These are phyloP conservation scores for Fusarium udum DNA, from an alignment of 2,329 filamentous ascomycete genomes.

Conservation along the genomic window DNA sequence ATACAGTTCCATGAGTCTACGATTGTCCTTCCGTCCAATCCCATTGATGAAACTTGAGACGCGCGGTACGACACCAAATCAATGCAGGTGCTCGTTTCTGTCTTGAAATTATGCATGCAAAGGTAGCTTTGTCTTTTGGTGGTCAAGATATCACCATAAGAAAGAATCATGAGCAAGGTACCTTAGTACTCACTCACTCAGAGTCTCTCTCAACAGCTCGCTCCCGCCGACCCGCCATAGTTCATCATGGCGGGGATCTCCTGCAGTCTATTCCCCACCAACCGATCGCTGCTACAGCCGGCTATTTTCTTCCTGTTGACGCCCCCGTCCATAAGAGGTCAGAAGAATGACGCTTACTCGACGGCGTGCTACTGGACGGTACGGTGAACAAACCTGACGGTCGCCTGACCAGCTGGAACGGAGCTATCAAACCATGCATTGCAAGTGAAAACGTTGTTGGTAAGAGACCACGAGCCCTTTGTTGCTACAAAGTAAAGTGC, in stretches of 20 bases:
- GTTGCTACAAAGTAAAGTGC: not conserved
- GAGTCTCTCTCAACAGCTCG: conserved; percentile 10
- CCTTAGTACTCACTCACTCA: not conserved
- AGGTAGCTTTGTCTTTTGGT: not conserved
- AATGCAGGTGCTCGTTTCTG: conserved; percentile 3
- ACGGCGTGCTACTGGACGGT: conserved; percentile 39
- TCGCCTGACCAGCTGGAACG: conserved; percentile 34
- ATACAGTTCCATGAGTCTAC: conserved; percentile 19
- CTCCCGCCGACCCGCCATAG: conserved; percentile 18
- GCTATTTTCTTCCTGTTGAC: conserved; percentile 22
- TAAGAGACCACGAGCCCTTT: not conserved
- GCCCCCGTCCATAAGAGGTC: conserved; percentile 38
- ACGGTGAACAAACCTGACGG: conserved; percentile 23
- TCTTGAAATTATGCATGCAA: not conserved
- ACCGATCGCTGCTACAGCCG: conserved; percentile 31
- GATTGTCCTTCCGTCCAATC: not conserved
- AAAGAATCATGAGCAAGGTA: not conserved
- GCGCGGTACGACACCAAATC: not conserved
- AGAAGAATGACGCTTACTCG: conserved; percentile 45
- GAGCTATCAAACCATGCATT: conserved; percentile 22
- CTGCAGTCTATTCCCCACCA: conserved; percentile 39
- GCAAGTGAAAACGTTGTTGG: conserved; percentile 13
- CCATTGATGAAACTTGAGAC: conserved; percentile 17
- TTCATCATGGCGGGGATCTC: conserved; percentile 37
- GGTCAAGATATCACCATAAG: not conserved